phyloP scores from a whole-genome alignment of 1,284 basidiomycete genomes.

The Kalmanozyma brasiliensis region DNA sequence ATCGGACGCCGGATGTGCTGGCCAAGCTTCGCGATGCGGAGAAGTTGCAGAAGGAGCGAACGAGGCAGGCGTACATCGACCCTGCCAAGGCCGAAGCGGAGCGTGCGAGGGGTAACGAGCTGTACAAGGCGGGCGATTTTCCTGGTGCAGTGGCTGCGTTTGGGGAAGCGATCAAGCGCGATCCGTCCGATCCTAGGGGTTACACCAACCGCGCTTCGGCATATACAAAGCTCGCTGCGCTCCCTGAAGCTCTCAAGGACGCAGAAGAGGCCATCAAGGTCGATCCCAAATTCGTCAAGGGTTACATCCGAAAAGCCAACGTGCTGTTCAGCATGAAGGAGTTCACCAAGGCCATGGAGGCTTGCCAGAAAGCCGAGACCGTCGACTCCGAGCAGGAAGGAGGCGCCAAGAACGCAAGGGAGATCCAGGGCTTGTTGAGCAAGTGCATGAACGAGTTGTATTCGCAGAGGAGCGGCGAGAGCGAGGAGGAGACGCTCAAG shows the following conservation, averaged over 20 bases:
- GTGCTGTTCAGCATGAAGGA: slow-evolving; percentile 92
- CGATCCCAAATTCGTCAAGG: slow-evolving; percentile 82
- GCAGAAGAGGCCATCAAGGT: slow-evolving; percentile 91
- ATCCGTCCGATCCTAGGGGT: slow-evolving; percentile 86
- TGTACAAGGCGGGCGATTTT: slow-evolving; percentile 78
- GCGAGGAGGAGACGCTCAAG: slow-evolving; percentile 89
- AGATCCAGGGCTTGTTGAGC: slow-evolving; percentile 53
- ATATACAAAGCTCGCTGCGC: slow-evolving; percentile 91
- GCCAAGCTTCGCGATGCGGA: slow-evolving; percentile 83
- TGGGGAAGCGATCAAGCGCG: slow-evolving; percentile 94
- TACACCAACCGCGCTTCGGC: slow-evolving; percentile 98
- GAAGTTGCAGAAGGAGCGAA: slow-evolving; percentile 80
- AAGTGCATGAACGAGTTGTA: slow-evolving; percentile 79
- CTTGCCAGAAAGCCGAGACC: slow-evolving; percentile 55
- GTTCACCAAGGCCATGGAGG: slow-evolving; percentile 75
- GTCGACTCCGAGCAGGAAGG: slow-evolving; percentile 52
- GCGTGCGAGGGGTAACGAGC: slow-evolving; percentile 88
- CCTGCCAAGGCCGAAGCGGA: slow-evolving; percentile 84
- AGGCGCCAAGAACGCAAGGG: slow-evolving; percentile 49
- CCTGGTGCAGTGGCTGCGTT: slow-evolving; percentile 92
- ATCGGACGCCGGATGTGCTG: slow-evolving; percentile 92
- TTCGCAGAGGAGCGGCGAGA: slow-evolving; percentile 83
- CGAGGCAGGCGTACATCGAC: slow-evolving; percentile 86
- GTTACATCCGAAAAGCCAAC: slow-evolving; percentile 91
- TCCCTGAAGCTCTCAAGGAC: slow-evolving; percentile 97